Base-by-base conservation (phyloP, 495 filamentous ascomycete species). In the Xylaria acuta region DNA sequence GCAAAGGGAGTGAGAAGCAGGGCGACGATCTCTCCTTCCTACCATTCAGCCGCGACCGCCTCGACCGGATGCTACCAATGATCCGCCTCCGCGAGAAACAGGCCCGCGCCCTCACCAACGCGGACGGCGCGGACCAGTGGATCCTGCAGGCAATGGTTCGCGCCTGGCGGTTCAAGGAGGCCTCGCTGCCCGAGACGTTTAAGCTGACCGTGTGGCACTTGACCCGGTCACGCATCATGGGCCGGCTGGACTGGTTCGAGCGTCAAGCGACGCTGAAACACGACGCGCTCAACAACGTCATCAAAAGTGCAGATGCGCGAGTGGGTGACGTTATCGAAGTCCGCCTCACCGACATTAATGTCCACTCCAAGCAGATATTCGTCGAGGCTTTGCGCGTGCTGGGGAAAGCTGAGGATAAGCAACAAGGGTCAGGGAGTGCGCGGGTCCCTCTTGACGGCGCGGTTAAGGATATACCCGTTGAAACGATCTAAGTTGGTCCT, bases 131-230 rank as follows among this genome's bases (percentile, higher is more conserved):
- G 16, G 76, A 72, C 30, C 72, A 81, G 74, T 97, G 92, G 92
- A 84, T 88, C 14, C 82, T 87, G 27, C 89, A 91, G 80, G 88
- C 93, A 18, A 83, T 96, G 62, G 88, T 91, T 79, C 92, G 94
- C 38, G 92, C 91, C 7, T 92, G 91, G 84, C 87, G 90, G 67
- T 94, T 93, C 77, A 83, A 83, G n/a, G 88, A 95, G 74, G 80
- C 80, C 0, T 45, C 64, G 40, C 77, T 97, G 8, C 94, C 94
- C 3, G 76, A 85, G 36, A 89, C 87, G 1, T 91, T 94, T 73
- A 82, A 78, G 6, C 88, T 91, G 65, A 73, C 83, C 1, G 84
- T 92, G 7, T 16, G 32, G 9, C 73, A 78, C 32, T 56, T 82
- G 1, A 27, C 72, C 25, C 66, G 63, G 30, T 38, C 64, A 18